Evolutionary conservation across 495 filamentous ascomycete species (phyloP).

Genomic region (Parathielavia appendiculata): DNA sequence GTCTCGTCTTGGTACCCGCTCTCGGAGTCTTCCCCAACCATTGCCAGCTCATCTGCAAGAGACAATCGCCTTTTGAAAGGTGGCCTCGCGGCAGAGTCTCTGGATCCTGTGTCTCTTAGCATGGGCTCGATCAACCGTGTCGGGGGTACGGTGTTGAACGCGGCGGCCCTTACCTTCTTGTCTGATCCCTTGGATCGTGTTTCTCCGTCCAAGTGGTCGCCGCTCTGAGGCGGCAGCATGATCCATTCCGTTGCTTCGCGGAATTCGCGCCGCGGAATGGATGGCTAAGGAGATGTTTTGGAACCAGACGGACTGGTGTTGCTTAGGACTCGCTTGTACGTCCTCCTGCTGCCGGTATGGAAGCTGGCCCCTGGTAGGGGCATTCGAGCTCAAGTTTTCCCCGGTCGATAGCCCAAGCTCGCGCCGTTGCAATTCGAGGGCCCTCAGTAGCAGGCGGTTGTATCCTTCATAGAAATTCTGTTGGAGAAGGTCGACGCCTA

Average conservation of each 20-base stretch:
- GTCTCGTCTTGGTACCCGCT: slow-evolving; percentile 16
- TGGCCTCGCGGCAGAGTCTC: neutral
- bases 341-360: neutral
- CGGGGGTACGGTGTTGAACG: neutral
- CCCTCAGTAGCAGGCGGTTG: slow-evolving; percentile 27
- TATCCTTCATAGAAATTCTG: slow-evolving; percentile 32
- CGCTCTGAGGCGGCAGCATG: neutral
- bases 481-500: slow-evolving; percentile 23
- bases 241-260: neutral
- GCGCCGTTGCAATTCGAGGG: slow-evolving; percentile 26
- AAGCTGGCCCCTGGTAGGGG: neutral
- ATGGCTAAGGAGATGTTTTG: neutral
- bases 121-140: neutral
- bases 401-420: slow-evolving; percentile 14
- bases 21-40: slow-evolving; percentile 18
- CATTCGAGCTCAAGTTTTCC: neutral
- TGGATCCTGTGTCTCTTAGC: slow-evolving; percentile 1
- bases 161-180: slow-evolving; percentile 15
- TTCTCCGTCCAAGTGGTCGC: slow-evolving; percentile 5
- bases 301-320: slow-evolving; percentile 8
- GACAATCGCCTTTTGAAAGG: slow-evolving; percentile 13
- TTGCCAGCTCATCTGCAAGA: slow-evolving; percentile 23
- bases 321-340: neutral
- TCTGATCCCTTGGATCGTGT: slow-evolving; percentile 18
- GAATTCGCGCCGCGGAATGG: neutral